phyloP scores from a whole-genome alignment of 805 yeast genomes.

The Suhomyces emberorum region DNA sequence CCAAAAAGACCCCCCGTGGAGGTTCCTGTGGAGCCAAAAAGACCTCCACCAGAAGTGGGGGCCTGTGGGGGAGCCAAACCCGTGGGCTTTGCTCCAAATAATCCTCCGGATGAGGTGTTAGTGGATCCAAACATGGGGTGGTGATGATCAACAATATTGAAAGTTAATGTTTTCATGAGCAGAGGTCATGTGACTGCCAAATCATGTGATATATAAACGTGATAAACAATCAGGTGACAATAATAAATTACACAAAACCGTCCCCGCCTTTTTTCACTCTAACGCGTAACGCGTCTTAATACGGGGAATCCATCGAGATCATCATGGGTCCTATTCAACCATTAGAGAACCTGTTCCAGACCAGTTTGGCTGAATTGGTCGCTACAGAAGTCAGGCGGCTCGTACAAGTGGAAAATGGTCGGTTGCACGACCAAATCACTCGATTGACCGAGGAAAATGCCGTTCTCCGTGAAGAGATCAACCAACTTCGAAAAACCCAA shows the following conservation, averaged over 20 bases:
- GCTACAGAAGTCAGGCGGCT: background rate
- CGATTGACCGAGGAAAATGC: background rate
- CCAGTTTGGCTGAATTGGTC: background rate
- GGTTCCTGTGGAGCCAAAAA: conserved; percentile 23
- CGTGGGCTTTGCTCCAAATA: conserved; percentile 7
- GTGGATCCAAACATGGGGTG: conserved; percentile 6
- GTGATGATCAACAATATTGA: background rate
- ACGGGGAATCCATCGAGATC: background rate
- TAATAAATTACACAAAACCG: too few species aligned
- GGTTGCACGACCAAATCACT: background rate
- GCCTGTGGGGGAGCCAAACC: conserved; percentile 2
- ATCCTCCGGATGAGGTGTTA: conserved; percentile 7
- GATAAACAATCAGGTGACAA: background rate
- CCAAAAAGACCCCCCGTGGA: conserved; percentile 11
- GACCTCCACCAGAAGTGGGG: conserved; percentile 22
- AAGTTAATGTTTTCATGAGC: background rate
- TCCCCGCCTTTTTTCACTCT: too few species aligned
- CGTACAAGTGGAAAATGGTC: background rate
- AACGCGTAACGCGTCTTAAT: too few species aligned
- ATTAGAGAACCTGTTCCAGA: background rate
- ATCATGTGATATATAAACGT: too few species aligned
- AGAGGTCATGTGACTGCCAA: too few species aligned
- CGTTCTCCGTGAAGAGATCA: background rate
- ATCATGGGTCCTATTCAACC: background rate
- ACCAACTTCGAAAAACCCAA: background rate